Conservation (phyloP, 1,139 yeast species). For the Wickerhamomyces sp. region DNA sequence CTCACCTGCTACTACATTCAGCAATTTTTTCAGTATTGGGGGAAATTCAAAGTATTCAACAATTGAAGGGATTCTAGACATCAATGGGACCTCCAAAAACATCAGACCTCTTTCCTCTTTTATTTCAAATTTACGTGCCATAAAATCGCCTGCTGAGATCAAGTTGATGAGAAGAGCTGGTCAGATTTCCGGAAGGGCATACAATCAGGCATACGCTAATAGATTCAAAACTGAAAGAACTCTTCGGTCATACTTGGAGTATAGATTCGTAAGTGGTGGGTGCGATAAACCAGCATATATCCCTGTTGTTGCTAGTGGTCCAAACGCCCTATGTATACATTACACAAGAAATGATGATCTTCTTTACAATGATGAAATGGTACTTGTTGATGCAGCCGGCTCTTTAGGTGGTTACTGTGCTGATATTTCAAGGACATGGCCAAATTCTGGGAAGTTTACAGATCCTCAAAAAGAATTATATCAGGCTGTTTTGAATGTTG, state of each 20-base stretch:
- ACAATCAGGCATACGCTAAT: slow-evolving; percentile 72
- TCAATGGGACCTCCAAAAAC: slow-evolving; percentile 27
- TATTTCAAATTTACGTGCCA: slow-evolving; percentile 54
- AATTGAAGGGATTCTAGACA: slow-evolving; percentile 22
- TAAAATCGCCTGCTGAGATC: slow-evolving; percentile 76
- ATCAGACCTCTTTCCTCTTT: slow-evolving; percentile 42
- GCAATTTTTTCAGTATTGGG: slow-evolving; percentile 20
- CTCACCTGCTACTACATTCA: slow-evolving; percentile 17
- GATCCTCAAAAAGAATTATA: slow-evolving; percentile 81
- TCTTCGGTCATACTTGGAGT: slow-evolving; percentile 76
- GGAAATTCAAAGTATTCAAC: slow-evolving; percentile 23
- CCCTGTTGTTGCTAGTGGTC: slow-evolving; percentile 95
- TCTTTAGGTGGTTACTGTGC: slow-evolving; percentile 91
- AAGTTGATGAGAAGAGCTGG: slow-evolving; percentile 79
- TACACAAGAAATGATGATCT: slow-evolving; percentile 86
- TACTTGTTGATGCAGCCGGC: slow-evolving; percentile 94
- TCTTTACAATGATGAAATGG: slow-evolving; percentile 71
- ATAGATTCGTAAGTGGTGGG: slow-evolving; percentile 78
- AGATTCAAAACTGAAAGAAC: slow-evolving; percentile 70
- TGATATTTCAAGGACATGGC: slow-evolving; percentile 97
- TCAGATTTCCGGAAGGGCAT: slow-evolving; percentile 75
- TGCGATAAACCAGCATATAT: slow-evolving; percentile 87
- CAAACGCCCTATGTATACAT: slow-evolving; percentile 81
- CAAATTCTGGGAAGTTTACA: slow-evolving; percentile 66
- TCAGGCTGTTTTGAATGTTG: slow-evolving; percentile 80